Evolutionary conservation across 2,329 filamentous ascomycete species (phyloP), one percentile per base, ranked within the genome.

Genomic region (Penicillium sp.): DNA sequence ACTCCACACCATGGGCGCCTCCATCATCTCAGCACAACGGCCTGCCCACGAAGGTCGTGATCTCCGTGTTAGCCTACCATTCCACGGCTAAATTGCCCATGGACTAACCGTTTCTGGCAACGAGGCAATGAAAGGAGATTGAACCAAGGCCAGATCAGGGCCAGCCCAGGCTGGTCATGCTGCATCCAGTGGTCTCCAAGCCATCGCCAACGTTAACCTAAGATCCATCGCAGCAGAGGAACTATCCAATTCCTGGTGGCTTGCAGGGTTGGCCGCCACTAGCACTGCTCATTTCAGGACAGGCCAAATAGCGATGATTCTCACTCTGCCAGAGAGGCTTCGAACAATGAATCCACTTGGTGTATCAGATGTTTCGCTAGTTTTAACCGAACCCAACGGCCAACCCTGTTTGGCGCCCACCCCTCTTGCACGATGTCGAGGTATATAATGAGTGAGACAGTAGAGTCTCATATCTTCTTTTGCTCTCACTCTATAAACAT

Each of bases 351-450:
- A 55, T 20, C 63, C 62, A 65, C 65, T 54, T 14, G 48, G 25
- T 62, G 61, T 65, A 53, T 59, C 60, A 57, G 60, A 59, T 59
- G 51, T 41, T 58, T 59, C 34, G 45, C 38, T 58, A 54, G 52
- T 34, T 37, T 49, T 28, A 35, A 17, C 41, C 54, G 53, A 54
- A 54, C 47, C 41, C 49, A 49, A 45, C 47, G 17, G 58, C 54
- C 49, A 35, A 51, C 20, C 20, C 45, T 42, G 49, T 56, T 59
- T 51, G 53, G 57, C 42, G 55, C 22, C 59, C 59, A 42, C 56
- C 54, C 42, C 35, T 37, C 54, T 11, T 28, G 31, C 41, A 22
- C 37, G 47, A 42, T 35, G n/a, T 41, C 41, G 51, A 43, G 14
- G 51, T 64, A 60, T 60, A 63, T 60, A 63, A 60, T 35, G 42